Evolutionary conservation across 2,329 filamentous ascomycete species (phyloP), one percentile per base, ranked within the genome.

Genomic region (Apiospora kogelbergensis): DNA sequence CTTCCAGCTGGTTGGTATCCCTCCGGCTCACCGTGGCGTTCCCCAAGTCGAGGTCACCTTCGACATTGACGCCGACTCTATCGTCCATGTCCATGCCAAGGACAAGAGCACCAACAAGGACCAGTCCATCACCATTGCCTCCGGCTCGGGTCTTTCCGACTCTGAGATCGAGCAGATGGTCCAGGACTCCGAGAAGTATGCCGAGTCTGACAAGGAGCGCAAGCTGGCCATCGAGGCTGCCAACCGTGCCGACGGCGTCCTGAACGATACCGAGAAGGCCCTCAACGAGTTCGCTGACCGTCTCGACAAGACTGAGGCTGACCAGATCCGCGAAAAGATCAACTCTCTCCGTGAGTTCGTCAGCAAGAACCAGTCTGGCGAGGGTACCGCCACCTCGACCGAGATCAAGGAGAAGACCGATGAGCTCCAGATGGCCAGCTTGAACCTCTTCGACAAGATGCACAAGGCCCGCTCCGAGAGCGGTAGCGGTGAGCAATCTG

Each of bases 91-190:
- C 73, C 93, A 96, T 82, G 95, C 95, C 83, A 97, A 97, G 89
- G 95, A 98, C 86, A 98, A 98, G 92, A 95, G 94, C 76, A 98
- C 95, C 85, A 93, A 94, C 91, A 98, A 98, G 91, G 95, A 98
- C 81, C 95, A 99, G 88, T 98, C 95, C 72, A 98, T 99, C 85
- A 98, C 95, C 81, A 97, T 99, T 81, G 95, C 95, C 68, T 98
- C 95, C 70, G 96, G 95, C 82, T 98, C 95, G 73, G 95, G 96
- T 90, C 92, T 98, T 69, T 97, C 94, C 64, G 95, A 99, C 72
- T 83, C 88, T 68, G 95, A 99, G 88, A 99, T 99, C 74, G 89
- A 98, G 86, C 91, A 90, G 85, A 98, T 99, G 96, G 95, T 99
- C 80, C 88, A 95, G 81, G 96, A 98, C 81, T 97, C 96, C 67